phyloP scores from a whole-genome alignment of 2,329 filamentous ascomycete species.

The Apiospora hydei region DNA sequence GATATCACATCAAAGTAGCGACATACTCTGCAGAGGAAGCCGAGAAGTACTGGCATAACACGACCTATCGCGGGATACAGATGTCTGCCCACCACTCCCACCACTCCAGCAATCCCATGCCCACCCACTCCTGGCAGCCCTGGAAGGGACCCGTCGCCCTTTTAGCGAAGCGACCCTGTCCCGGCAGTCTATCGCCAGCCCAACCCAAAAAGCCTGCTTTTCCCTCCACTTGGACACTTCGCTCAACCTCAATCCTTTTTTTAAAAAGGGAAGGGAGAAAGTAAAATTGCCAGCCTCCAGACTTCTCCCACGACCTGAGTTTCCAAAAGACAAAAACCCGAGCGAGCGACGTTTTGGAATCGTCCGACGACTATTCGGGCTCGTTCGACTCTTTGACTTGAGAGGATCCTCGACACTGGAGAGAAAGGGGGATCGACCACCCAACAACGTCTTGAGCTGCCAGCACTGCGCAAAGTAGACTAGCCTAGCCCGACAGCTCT shows the following conservation, averaged over 20 bases:
- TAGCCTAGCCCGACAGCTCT: conserved; percentile 16
- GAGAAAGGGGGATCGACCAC: conserved; percentile 16
- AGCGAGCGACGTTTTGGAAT: conserved; percentile 13
- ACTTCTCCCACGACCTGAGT: conserved; percentile 15
- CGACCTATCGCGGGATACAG: conserved; percentile 5
- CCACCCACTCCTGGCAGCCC: neutral
- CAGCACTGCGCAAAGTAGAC: conserved; percentile 13
- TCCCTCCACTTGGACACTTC: conserved; percentile 27
- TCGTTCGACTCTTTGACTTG: conserved; percentile 3
- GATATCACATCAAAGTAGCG: neutral
- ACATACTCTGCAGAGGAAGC: neutral
- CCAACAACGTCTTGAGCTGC: conserved; percentile 23
- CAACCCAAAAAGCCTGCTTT: conserved; percentile 27
- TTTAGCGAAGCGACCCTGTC: conserved; percentile 22
- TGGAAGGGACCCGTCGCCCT: conserved; percentile 1
- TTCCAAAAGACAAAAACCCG: conserved; percentile 1
- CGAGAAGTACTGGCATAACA: conserved; percentile 22
- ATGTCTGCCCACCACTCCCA: neutral
- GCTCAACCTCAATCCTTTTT: conserved; percentile 24
- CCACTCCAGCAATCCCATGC: neutral
- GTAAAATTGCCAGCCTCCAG: conserved; percentile 20
- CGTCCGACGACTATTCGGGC: conserved; percentile 6
- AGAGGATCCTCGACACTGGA: neutral
- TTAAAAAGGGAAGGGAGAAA: conserved; percentile 16
- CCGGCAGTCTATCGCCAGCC: conserved; percentile 21